Evolutionary conservation across 2,329 filamentous ascomycete species (phyloP).

Genomic region (Neonectria hederae): DNA sequence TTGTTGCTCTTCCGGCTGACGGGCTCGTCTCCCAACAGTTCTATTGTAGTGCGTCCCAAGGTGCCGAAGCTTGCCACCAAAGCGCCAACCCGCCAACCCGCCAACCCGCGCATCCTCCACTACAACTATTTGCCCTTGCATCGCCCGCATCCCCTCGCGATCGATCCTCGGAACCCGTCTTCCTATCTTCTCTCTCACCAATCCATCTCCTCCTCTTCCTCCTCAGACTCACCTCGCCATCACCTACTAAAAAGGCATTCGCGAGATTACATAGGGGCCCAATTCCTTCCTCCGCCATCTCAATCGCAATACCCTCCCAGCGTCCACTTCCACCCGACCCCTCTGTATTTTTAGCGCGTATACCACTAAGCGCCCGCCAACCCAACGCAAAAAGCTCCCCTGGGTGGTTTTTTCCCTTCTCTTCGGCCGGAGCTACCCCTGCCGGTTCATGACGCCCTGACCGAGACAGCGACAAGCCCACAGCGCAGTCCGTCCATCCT

Average conservation of each 20-base stretch:
- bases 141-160: constrained; percentile 34
- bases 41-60: constrained; percentile 39
- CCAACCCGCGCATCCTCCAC: constrained; percentile 11
- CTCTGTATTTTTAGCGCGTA: constrained; percentile 44
- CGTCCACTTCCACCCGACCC: constrained; percentile 17
- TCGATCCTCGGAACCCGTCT: constrained; percentile 9
- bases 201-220: constrained; percentile 14
- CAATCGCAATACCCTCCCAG: constrained; percentile 10
- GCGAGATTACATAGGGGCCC: constrained; percentile 11
- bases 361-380: constrained; percentile 28
- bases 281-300: constrained; percentile 25
- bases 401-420: constrained; percentile 26
- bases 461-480: constrained; percentile 25
- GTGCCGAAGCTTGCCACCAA: constrained; percentile 40
- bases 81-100: constrained; percentile 24
- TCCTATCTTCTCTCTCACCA: constrained; percentile 9
- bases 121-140: constrained; percentile 37
- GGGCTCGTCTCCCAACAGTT: constrained; percentile 44
- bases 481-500: constrained; percentile 35
- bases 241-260: not conserved
- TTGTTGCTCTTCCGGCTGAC: constrained; percentile 31
- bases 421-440: constrained; percentile 43
- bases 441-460: constrained; percentile 45
- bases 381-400: constrained; percentile 25
- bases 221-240: constrained; percentile 6